Evolutionary conservation across 495 filamentous ascomycete genomes (phyloP), one percentile per base, ranked within the genome.

Genomic region (Penicillium silybi): DNA sequence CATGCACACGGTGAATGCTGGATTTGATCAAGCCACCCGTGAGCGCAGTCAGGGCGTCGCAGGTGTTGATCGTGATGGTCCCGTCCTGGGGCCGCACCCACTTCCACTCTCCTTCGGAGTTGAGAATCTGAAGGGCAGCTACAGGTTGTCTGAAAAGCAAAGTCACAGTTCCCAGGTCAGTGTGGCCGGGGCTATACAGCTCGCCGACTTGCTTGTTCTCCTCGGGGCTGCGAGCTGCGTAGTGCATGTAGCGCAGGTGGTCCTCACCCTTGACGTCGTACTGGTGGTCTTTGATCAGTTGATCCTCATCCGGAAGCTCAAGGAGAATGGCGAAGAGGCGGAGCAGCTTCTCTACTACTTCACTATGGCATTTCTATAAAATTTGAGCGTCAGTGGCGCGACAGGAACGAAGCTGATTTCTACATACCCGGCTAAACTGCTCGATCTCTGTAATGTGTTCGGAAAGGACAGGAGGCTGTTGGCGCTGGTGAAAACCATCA

Each of bases 241-340:
- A 80, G 58, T 74, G 69, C 76, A 80, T 80, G 59, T 79, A 79
- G 29, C 76, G 77, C 1, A 79, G 66, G 49, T 78, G 75, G 38
- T 76, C 73, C 40, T 78, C 77, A 20, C 74, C 69, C n/a, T 68
- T 62, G 11, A 64, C 62, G 44, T 78, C 71, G 50, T 79, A 80
- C 13, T 57, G 61, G 54, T 80, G 77, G 56, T 74, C 68, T 39
- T 59, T 61, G 23, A 76, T 70, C 2, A 80, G 66, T 37, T 78
- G 70, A 29, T 77, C 70, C 52, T 78, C 73, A 48, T 77, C 71
- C 0, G 73, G 74, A 0, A 80, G 67, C 55, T 80, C 71, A 18
- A 80, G 69, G 16, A 80, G 61, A 45, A 77, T 72, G 42, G 77
- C 75, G 54, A 79, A 77, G 34, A 78, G 71, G n/a, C 71, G 73